Evolutionary conservation across 257 asterid genomes (phyloP), one percentile per base, ranked within the genome.

Genomic region (Solanum ahanhuiri): DNA sequence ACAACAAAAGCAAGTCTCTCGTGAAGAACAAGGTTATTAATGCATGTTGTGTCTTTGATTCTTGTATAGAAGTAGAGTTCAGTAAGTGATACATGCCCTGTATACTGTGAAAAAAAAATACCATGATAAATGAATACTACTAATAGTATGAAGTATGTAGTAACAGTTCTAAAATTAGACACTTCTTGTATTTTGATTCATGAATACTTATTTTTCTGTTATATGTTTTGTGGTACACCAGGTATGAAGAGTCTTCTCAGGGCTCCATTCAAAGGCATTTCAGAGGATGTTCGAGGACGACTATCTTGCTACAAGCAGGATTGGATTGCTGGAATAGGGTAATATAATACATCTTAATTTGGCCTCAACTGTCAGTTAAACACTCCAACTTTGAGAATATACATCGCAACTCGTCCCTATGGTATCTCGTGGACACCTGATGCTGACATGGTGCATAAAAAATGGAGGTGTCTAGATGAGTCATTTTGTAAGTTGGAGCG

Each of bases 271-370:
- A 33, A 75, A 10, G 90, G 90, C n/a, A 85, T 85, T 4, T 37
- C 64, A 51, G 31, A 81, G 41, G 90, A 88, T 82, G 51, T 85
- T 84, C 84, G 45, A 39, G 87, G 85, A 79, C 85, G 90, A n/a
- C 33, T 85, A 30, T 73, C 81, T 2, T 88, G 87, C 64, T 88
- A 88, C 71, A 88, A 88, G 63, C 85, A 88, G 57, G 90, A 88
- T 66, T 88, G 90, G 90, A 41, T 83, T 73, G 81, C 85, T 12
- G 86, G 88, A 57, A 69, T 88, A 83, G 84, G 90, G 90, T 72
- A 39, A 4, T 5, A 8, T 9, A 4, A 25, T 5, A 12, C 57
- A 45, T 45, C 18, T 45, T 45, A 45, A 1, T 45, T 45, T 12
- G 57, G 57, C 0, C 2, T 12, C 18, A 45, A 4, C 57, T 1